A percentile compares a stretch with the other conserved stretches of the same genome.
phyloP scores from a whole-genome alignment of 176 grass and related monocot genomes.

The Otatea glauca region DNA sequence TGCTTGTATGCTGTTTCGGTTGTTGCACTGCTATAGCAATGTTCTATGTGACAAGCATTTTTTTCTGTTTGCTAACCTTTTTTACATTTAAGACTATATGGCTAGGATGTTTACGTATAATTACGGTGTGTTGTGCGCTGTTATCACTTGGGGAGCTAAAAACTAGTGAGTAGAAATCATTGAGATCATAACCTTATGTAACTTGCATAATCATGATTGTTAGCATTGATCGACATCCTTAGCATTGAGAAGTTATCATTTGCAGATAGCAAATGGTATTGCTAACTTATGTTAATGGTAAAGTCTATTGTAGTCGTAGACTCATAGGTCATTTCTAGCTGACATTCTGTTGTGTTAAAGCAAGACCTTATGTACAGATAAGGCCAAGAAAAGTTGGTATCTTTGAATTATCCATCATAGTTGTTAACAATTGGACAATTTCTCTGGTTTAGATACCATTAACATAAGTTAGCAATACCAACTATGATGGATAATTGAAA shows the following conservation, averaged over 20 bases:
- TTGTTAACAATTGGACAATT: not conserved
- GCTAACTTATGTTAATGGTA: conserved; percentile 19
- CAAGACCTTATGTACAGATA: not conserved
- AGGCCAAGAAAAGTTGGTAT: not conserved
- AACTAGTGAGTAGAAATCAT: not conserved
- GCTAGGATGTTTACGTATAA: not conserved
- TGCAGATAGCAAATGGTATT: not conserved
- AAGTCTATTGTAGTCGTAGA: not conserved
- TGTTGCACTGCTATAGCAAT: not conserved
- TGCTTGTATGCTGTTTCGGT: conserved; percentile 15
- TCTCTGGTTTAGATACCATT: conserved; percentile 21
- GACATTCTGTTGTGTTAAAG: not conserved
- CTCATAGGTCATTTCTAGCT: not conserved
- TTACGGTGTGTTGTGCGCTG: not conserved
- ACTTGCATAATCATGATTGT: conserved; percentile 23
- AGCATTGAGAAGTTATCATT: not conserved
- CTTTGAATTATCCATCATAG: not conserved
- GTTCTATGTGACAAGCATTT: not conserved
- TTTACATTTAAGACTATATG: not conserved
- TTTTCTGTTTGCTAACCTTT: not conserved
- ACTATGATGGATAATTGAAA: too few species aligned
- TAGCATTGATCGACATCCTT: conserved; percentile 5
- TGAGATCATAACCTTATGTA: not conserved
- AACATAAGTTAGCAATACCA: too few species aligned
- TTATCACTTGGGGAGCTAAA: not conserved